Percentiles rank a stretch among this genome's conserved stretches.
phyloP scores from a whole-genome alignment of 441 rosid species.

The Kokia cookei region DNA sequence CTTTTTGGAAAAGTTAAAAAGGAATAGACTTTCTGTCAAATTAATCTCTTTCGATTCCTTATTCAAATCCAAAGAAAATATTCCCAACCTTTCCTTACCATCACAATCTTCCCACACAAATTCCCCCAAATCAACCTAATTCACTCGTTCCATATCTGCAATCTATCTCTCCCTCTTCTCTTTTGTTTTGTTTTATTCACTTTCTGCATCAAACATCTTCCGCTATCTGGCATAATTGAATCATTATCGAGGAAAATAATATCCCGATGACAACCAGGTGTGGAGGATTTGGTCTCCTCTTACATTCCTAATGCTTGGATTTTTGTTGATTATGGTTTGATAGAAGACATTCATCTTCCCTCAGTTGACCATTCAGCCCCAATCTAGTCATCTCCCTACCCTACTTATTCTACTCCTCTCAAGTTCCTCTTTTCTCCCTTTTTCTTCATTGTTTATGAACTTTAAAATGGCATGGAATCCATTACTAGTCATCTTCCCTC shows the following conservation, averaged over 20 bases:
- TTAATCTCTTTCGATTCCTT: no score
- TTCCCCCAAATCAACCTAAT: background rate
- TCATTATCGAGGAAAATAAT: background rate
- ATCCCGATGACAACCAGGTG: background rate
- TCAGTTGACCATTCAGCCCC: background rate
- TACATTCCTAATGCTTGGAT: background rate
- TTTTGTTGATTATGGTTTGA: background rate
- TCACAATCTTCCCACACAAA: background rate
- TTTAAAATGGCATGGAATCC: no score
- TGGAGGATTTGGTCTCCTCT: background rate
- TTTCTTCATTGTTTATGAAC: background rate
- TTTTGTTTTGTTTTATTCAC: background rate
- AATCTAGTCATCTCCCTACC: background rate
- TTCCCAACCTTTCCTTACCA: background rate
- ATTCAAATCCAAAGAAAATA: no score
- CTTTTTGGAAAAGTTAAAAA: no score
- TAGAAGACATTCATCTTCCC: background rate
- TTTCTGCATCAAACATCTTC: background rate
- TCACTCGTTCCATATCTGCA: background rate
- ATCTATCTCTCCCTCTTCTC: background rate
- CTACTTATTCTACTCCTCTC: background rate
- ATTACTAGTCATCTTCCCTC: background rate
- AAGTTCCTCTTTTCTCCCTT: background rate
- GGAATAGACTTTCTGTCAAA: no score
- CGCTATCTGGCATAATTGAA: background rate